phyloP scores from a whole-genome alignment of 2,329 filamentous ascomycete genomes.

The Incumbomyces delicatus region DNA sequence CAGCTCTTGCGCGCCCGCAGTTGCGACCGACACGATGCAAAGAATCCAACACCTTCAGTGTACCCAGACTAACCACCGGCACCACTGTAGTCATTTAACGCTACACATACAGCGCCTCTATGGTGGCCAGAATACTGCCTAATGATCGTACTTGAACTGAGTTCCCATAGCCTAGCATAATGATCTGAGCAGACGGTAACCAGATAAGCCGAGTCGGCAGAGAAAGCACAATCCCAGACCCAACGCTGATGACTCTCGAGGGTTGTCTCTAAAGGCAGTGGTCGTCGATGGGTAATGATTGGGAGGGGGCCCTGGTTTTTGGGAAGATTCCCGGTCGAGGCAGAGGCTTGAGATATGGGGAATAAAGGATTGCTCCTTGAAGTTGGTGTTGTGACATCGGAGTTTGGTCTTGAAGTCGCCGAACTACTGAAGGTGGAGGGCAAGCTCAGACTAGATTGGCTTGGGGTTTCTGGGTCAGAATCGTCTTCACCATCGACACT shows the following conservation, averaged over 20 bases:
- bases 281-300: constrained; percentile 18
- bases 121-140: constrained; percentile 94
- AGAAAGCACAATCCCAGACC: constrained; percentile 97
- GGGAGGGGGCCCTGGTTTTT: constrained; percentile 8
- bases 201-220: constrained; percentile 82
- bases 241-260: constrained; percentile 85
- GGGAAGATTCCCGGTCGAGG: not conserved
- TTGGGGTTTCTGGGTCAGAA: constrained; percentile 1
- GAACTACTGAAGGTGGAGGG: constrained; percentile 6
- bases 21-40: too few relatives aligned
- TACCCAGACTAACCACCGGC: not conserved
- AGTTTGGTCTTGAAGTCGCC: constrained; percentile 6
- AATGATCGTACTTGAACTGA: constrained; percentile 77
- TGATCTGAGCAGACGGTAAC: constrained; percentile 91
- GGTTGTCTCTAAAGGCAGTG: constrained; percentile 73
- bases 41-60: too few relatives aligned
- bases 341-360: not conserved
- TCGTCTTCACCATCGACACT: constrained; percentile 6
- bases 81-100: constrained; percentile 68
- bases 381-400: constrained; percentile 9
- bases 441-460: not conserved
- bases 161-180: constrained; percentile 84
- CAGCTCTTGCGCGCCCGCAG: too few relatives aligned
- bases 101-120: constrained; percentile 81
- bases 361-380: not conserved